Percentiles rank a stretch among this genome's conserved stretches.
Evolutionary conservation across 2,329 filamentous ascomycete species (phyloP).

Genomic region (Cadophora luteo-olivacea): DNA sequence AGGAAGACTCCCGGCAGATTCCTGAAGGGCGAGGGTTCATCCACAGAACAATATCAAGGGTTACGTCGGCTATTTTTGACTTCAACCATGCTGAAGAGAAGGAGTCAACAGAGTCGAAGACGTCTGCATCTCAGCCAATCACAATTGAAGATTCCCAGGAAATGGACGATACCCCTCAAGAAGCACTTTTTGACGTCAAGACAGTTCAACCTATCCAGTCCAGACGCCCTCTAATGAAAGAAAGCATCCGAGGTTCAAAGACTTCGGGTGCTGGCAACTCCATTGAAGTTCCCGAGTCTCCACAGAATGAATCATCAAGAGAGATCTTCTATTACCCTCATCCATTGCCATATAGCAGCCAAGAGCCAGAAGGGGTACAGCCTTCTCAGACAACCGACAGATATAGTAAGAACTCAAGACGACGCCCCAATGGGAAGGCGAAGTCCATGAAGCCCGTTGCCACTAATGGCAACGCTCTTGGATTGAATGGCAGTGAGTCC

Average conservation of each 20-base stretch:
- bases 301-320: not conserved
- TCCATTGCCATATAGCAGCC: constrained; percentile 5
- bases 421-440: not conserved
- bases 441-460: not conserved
- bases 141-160: constrained; percentile 2
- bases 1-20: not conserved
- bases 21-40: not conserved
- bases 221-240: not conserved
- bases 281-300: not conserved
- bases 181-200: not conserved
- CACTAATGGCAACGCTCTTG: too few species aligned
- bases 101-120: not conserved
- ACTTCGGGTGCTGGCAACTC: not conserved
- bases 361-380: not conserved
- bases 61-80: not conserved
- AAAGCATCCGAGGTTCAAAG: not conserved
- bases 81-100: not conserved
- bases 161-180: not conserved
- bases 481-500: not conserved
- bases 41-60: not conserved
- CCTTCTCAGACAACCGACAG: not conserved
- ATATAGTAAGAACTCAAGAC: not conserved
- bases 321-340: not conserved
- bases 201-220: not conserved
- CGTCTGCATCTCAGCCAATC: constrained; percentile 2